Evolutionary conservation across 2,329 filamentous ascomycete species (phyloP), one percentile per base, ranked within the genome.

Genomic region (Fusarium xylarioides): DNA sequence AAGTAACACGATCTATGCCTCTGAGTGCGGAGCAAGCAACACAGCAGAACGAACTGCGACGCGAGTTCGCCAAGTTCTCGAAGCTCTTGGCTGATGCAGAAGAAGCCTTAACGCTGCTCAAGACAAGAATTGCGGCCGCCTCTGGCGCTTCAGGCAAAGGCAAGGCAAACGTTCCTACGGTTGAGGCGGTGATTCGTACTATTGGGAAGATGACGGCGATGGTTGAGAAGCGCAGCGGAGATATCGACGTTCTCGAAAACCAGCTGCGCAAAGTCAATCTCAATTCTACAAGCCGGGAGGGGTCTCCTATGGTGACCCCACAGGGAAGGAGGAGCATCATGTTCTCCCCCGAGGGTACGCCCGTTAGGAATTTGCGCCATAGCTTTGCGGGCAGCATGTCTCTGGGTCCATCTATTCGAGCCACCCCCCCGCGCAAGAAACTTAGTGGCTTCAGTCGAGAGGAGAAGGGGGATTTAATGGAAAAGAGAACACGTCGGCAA

Each of bases 161-260:
- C 11, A 80, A 78, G 28, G 78, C 82, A 16, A 86, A 87, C 56
- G 89, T 91, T 9, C 96, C 96, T 0, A 98, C 95, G 0, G 93
- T 98, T 15, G 96, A 98, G 76, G 94, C 94, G 1, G 93, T 99
- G 26, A 92, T 95, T 75, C 93, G 93, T 67, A 99, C 96, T 2
- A 97, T 99, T 74, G 86, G 87, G 65, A 97, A 96, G 79, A 95
- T 99, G 92, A 98, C 95, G 38, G 89, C 86, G 67, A 95, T 98
- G 92, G 93, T 93, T 1, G 94, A 98, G 85, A 94, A 94, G 83
- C 93, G 94, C 80, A 96, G 93, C 79, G 93, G 92, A 65, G 95
- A 98, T 77, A 91, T 99, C 58, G 94, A 97, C 80, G 90, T 97
- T 11, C 87, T 98, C 37, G 96, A 98, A 83, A 90, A 91, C 53